A percentile compares a stretch with the other conserved stretches of the same genome.
Conservation (phyloP, 108 stramenopile genomes). For the Chaetoceros tenuissimus region DNA sequence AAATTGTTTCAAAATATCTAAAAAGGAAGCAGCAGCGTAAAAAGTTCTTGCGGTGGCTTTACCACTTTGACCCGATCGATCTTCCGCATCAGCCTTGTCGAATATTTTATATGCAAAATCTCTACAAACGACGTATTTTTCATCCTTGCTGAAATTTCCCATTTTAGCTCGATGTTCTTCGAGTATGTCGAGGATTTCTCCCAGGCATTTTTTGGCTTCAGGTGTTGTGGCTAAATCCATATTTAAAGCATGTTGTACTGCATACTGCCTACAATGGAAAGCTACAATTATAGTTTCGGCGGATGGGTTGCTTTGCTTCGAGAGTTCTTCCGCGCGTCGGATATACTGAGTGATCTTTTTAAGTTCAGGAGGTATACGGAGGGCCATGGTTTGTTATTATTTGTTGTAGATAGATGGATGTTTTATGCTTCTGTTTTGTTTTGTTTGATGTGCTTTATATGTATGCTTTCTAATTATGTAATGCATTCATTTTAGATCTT, state of each 20-base stretch:
- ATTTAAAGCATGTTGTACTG: conserved; percentile 62
- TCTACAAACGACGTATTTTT: conserved; percentile 61
- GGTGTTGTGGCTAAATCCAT: conserved; percentile 40
- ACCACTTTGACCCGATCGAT: conserved; percentile 58
- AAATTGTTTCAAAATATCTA: conserved; percentile 88
- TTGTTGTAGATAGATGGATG: no score
- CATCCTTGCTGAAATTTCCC: conserved; percentile 54
- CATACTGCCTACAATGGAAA: conserved; percentile 88
- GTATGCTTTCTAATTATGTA: no score
- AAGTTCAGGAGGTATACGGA: conserved; percentile 63
- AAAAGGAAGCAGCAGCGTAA: conserved; percentile 86
- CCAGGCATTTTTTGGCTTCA: conserved; percentile 43
- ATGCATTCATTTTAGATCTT: no score
- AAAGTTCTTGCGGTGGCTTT: conserved; percentile 82
- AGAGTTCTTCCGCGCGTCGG: conserved; percentile 83
- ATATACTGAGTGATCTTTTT: conserved; percentile 74
- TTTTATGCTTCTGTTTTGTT: no score
- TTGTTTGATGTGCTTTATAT: no score
- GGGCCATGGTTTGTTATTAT: conserved; percentile 27
- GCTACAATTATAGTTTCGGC: conserved; percentile 82
- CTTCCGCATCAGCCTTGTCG: conserved; percentile 80
- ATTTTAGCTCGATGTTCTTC: conserved; percentile 70
- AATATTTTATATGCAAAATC: conserved; percentile 77
- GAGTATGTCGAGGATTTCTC: conserved; percentile 40
- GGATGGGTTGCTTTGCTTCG: conserved; percentile 39